Evolutionary conservation across 257 asterid species (phyloP), one percentile per base, ranked within the genome.

Genomic region (Fraxinus quadrangulata): DNA sequence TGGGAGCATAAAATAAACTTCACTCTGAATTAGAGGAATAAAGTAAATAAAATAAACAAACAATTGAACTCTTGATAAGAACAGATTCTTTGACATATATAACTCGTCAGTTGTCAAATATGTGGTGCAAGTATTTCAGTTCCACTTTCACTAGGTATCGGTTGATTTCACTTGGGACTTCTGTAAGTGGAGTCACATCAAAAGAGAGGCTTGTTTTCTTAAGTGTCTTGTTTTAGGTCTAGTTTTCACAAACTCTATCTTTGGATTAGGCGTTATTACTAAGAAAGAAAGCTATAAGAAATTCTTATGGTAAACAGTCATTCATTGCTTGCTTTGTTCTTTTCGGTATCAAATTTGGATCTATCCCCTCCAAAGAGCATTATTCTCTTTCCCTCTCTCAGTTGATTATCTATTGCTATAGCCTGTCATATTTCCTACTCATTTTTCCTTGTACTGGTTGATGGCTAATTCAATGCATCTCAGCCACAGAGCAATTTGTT

Each of bases 251-350:
- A 14, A 73, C 47, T 56, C 63, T 14, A 14, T 28, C 14, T 40
- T 2, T 69, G 67, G 56, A 21, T 23, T 66, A 24, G 7, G 45
- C 10, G 2, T 36, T 37, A 39, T 39, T 69, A 37, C 0, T 9
- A 75, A 28, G 71, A 37, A 13, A 66, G 42, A 19, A 39, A 56
- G 75, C 33, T 79, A 33, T 79, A 24, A 59, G 63, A 74, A 74
- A 31, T 67, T 37, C 21, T 78, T 42, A 26, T 54, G 39, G 13
- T 19, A 3, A 16, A 17, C 17, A 69, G 49, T 69, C 73, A n/a
- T 45, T 1, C 14, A 17, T 33, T 33, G 13, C 73, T 33, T 70
- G 17, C 73, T 36, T 70, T 21, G 16, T 70, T 70, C 34, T 45
- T 3, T 11, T 5, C 26, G 23, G 21, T 16, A 71, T 37, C 75